Percentiles rank a stretch among this genome's conserved stretches.
phyloP scores from a whole-genome alignment of 2,329 filamentous ascomycete species.

The Elsinoe fawcettii region DNA sequence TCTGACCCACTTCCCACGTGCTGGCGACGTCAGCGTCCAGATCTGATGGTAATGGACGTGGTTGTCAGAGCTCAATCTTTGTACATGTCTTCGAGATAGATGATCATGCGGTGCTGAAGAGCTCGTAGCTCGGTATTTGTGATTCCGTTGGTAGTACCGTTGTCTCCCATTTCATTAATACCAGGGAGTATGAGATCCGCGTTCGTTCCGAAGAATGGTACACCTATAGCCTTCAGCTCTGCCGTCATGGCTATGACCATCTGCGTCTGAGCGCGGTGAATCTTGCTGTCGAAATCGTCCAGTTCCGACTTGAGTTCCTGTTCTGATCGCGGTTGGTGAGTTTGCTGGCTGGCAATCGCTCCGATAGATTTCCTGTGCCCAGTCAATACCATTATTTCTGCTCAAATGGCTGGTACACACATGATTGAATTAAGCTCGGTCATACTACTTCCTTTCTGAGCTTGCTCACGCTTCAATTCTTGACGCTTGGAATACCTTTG shows the following conservation, averaged over 20 bases:
- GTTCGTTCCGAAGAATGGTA: constrained; percentile 54
- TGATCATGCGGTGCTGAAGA: constrained; percentile 31
- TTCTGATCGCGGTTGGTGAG: constrained; percentile 25
- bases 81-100: constrained; percentile 34
- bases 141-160: constrained; percentile 24
- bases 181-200: constrained; percentile 35
- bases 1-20: not conserved
- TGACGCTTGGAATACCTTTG: constrained; percentile 26
- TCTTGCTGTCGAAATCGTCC: constrained; percentile 52
- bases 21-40: not conserved
- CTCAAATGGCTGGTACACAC: constrained; percentile 20
- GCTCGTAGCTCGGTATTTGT: constrained; percentile 27
- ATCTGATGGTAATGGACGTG: not conserved
- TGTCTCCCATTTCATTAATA: constrained; percentile 16
- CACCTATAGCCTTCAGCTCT: constrained; percentile 49
- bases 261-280: constrained; percentile 50
- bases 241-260: constrained; percentile 53
- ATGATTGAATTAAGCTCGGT: constrained; percentile 28
- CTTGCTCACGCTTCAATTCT: constrained; percentile 28
- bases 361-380: constrained; percentile 8
- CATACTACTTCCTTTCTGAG: constrained; percentile 23
- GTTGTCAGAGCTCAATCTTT: constrained; percentile 24
- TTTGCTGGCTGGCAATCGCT: not conserved
- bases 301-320: constrained; percentile 49
- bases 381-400: not conserved